Base-by-base conservation (phyloP, 495 filamentous ascomycete genomes). In the Talaromyces ruber region DNA sequence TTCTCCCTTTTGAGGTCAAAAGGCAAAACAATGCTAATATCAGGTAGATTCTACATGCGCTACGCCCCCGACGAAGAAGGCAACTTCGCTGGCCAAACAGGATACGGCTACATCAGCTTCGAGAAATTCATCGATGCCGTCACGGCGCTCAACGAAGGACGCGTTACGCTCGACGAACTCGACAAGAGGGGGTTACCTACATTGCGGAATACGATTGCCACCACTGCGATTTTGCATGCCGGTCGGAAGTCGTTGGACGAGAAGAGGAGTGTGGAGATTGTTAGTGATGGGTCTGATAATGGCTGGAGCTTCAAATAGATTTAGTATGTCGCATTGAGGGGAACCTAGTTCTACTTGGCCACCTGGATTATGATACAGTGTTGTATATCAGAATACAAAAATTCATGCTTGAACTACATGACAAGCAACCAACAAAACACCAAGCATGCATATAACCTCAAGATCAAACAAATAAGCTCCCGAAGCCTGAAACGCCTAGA, bases 41-140 rank as follows among this genome's bases (percentile, higher is more conserved):
- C 6, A 26, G 12, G 3, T 9, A 80, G 77, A 34, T 97, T 97
- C 77, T 97, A 97, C 69, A 97, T 97, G 93, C 84, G 87, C 66
- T 97, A 97, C 68, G 92, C 93, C 12, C 92, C 93, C 14, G 92
- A 96, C 65, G 93, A 97, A 71, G 90, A 96, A 71, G 93, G 93
- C 18, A 96, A 96, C 74, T 97, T 97, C 70, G 84, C 82, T 34
- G 93, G 93, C 22, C 93, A 97, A 72, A 88, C 85, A 6, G 93
- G 93, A 1, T 97, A 97, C 68, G 91, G 93, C 14, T 97, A 97
- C 70, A 84, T 97, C 63, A 91, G 86, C 60, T 93, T 97, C 70
- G 93, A 97, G 79, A 97, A 97, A 72, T 97, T 97, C 71, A 87
- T 97, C 14, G 91, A 96, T 70, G 91, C 88, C 3, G 91, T 91